A percentile compares a stretch with the other conserved stretches of the same genome.
Conservation (phyloP, 164 flowering plant genomes). For the Chloranthus sessilifolius region DNA sequence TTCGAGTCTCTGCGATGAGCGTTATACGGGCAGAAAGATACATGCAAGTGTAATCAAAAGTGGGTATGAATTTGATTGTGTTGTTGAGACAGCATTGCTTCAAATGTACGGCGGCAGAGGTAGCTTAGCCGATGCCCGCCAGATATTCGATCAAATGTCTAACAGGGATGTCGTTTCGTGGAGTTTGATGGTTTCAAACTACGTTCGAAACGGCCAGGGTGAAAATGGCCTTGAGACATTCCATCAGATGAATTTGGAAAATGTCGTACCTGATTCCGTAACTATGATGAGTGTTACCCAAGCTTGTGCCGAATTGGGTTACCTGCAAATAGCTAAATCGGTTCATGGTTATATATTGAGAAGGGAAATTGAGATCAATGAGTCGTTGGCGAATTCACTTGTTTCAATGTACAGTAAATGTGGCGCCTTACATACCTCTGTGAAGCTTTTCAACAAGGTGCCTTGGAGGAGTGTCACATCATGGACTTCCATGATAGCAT, state of each 20-base stretch:
- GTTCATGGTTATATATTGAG: constrained; percentile 55
- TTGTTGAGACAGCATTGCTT: constrained; percentile 57
- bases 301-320: constrained; percentile 57
- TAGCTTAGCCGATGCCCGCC: constrained; percentile 36
- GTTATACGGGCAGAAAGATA: constrained; percentile 38
- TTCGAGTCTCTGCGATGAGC: constrained; percentile 41
- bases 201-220: constrained; percentile 38
- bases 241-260: constrained; percentile 40
- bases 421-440: constrained; percentile 42
- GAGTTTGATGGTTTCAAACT: constrained; percentile 55
- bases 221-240: constrained; percentile 44
- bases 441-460: constrained; percentile 31
- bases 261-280: constrained; percentile 46
- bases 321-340: constrained; percentile 36
- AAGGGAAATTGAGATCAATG: constrained; percentile 26
- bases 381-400: constrained; percentile 44
- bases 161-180: constrained; percentile 65
- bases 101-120: constrained; percentile 60
- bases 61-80: constrained; percentile 55
- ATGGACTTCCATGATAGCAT: constrained; percentile 65
- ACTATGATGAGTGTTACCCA: constrained; percentile 51
- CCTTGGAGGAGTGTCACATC: constrained; percentile 21
- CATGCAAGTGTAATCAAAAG: constrained; percentile 59
- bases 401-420: constrained; percentile 60
- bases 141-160: constrained; percentile 55